phyloP scores from a whole-genome alignment of 306 rosid species.

The Sindora glabra region DNA sequence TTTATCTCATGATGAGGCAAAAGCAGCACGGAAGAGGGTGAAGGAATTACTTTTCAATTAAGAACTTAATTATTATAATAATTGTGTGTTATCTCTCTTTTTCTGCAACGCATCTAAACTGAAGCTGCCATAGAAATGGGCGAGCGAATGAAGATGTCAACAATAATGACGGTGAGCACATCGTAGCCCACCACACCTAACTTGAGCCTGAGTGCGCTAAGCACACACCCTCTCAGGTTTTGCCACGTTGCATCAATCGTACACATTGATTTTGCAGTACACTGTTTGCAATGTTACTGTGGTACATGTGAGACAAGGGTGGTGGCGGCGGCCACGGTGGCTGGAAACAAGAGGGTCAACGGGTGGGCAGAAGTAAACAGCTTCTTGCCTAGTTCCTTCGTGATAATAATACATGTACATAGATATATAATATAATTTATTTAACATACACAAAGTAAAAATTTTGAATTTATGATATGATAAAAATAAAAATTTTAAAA shows the following conservation, averaged over 20 bases:
- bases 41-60: neutral
- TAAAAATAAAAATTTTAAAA: too few relatives aligned
- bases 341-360: too few relatives aligned
- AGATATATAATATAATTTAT: too few relatives aligned
- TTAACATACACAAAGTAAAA: too few relatives aligned
- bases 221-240: neutral
- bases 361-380: too few relatives aligned
- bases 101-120: too few relatives aligned
- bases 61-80: neutral
- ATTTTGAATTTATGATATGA: too few relatives aligned
- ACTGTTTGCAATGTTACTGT: too few relatives aligned
- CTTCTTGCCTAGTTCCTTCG: too few relatives aligned
- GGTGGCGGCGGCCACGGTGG: neutral
- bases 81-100: neutral
- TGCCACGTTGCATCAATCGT: neutral
- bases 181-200: neutral
- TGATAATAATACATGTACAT: too few relatives aligned
- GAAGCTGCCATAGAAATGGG: too few relatives aligned
- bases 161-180: neutral
- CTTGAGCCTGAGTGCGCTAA: neutral
- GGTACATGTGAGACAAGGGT: neutral
- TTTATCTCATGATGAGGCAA: slow-evolving; percentile 11
- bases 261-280: too few relatives aligned
- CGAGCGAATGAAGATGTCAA: neutral
- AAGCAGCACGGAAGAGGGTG: neutral